Conservation (phyloP, 352 stramenopile genomes). For the Phytophthora nicotianae region DNA sequence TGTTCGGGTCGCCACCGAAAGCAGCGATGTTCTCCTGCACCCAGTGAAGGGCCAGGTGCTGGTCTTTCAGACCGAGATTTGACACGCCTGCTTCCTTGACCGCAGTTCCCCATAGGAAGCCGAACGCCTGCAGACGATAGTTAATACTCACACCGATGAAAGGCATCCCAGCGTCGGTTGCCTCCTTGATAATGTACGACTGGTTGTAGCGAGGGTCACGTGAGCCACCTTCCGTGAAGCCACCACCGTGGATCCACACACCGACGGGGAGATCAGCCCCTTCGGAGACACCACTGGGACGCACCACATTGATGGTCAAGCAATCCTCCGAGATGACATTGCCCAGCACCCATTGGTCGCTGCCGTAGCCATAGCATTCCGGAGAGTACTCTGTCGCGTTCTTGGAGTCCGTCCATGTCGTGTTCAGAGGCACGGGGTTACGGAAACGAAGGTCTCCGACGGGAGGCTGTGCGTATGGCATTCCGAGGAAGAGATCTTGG, state of each 20-base stretch:
- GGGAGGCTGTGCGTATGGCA: constrained; percentile 31
- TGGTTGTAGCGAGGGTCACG: constrained; percentile 39
- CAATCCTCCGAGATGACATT: constrained; percentile 31
- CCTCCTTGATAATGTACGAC: constrained; percentile 35
- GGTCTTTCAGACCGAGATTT: constrained; percentile 88
- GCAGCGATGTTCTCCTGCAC: constrained; percentile 29
- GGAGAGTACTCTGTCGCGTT: constrained; percentile 48
- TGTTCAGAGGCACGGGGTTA: constrained; percentile 16
- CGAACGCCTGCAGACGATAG: constrained; percentile 41
- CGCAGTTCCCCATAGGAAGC: constrained; percentile 34
- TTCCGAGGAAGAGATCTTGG: constrained; percentile 37
- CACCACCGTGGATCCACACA: constrained; percentile 35
- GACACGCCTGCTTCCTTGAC: constrained; percentile 51
- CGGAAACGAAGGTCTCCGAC: constrained; percentile 30
- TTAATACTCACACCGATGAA: constrained; percentile 50
- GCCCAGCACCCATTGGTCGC: constrained; percentile 28
- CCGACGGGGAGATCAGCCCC: constrained; percentile 27
- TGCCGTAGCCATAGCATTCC: constrained; percentile 34
- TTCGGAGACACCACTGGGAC: constrained; percentile 32
- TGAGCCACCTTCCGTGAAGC: constrained; percentile 29
- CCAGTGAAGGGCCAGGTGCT: constrained; percentile 69
- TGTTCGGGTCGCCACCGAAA: constrained; percentile 23
- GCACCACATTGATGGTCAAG: constrained; percentile 30
- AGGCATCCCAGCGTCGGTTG: constrained; percentile 19
- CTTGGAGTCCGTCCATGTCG: constrained; percentile 27